phyloP scores from a whole-genome alignment of 1,284 basidiomycete species.

The Ceratobasidium sp. region DNA sequence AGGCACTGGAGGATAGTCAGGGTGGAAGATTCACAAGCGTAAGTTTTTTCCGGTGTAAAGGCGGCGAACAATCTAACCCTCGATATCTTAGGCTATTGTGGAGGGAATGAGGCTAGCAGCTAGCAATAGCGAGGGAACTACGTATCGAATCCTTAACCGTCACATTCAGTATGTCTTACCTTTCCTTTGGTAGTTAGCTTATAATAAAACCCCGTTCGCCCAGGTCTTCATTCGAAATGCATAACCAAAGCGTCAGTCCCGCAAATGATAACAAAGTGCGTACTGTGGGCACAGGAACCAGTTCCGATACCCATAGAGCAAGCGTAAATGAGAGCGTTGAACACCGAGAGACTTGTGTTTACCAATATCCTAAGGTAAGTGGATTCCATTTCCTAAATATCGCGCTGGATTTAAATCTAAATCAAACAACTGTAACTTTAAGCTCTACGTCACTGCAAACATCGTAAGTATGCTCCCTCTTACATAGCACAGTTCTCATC shows the following conservation, averaged over 20 bases:
- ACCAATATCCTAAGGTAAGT: conserved; percentile 28
- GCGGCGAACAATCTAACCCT: no score
- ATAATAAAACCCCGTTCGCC: no score
- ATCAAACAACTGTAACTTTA: no score
- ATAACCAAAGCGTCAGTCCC: background rate
- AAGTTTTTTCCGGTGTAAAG: background rate
- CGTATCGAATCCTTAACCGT: conserved; percentile 18
- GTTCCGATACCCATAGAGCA: background rate
- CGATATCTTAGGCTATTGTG: conserved; percentile 11
- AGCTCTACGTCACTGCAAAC: conserved; percentile 24
- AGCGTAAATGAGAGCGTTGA: background rate
- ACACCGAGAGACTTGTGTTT: background rate
- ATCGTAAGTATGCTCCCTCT: conserved; percentile 9
- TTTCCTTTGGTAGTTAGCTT: no score
- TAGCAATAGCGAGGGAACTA: background rate
- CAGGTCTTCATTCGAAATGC: conserved; percentile 10
- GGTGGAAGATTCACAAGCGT: conserved; percentile 36
- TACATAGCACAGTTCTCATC: no score
- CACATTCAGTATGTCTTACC: background rate
- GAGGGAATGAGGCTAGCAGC: background rate
- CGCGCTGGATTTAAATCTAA: background rate
- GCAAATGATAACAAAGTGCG: background rate
- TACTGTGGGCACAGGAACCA: background rate
- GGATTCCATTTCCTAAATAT: background rate
- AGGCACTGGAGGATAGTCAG: conserved; percentile 10